Base-by-base conservation (phyloP, 2,329 filamentous ascomycete genomes). In the Ascosphaera apis region DNA sequence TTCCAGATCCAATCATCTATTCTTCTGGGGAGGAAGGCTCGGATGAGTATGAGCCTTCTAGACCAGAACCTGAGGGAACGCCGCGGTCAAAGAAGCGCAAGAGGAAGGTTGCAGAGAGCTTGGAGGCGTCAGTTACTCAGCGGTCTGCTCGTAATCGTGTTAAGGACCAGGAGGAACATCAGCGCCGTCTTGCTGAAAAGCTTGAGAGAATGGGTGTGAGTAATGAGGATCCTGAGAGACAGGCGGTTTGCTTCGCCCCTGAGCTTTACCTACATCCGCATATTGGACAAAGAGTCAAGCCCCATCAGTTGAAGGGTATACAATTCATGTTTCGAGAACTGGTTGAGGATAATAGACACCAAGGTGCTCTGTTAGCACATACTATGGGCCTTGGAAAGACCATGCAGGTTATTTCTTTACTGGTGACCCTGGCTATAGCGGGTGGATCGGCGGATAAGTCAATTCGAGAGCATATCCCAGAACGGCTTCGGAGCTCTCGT, bases 341-440 rank as follows among this genome's bases (percentile, higher is more conserved):
- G 32, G 68, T 86, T 4, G 63, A 66, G 21, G 66, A 72, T 37
- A 57, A 63, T 3, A 57, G 60, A 3, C 63, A 65, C 13, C 73
- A 83, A 52, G 83, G 83, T 2, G 91, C 80, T 48, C 63, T 91
- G 9, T 62, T 92, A 15, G 78, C 83, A 4, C 83, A 92, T 51
- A 81, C 79, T 0, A 92, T 92, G 83, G 84, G 84, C 1, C 57
- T 92, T 2, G 83, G 83, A 12, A 93, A 92, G 57, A 91, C 83
- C 0, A 82, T 91, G 74, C 83, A 92, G 56, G 69, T 82, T 4
- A 81, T 92, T 40, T 78, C 81, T 1, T 58, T 92, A n/a, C 65
- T 93, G 4, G 66, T 78, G 12, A 73, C 79, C 0, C 67, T 92
- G 41, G 63, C 72, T 3, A 66, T 79, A 44, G 69, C 80, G 2